Conservation (phyloP, 179 eudicot genomes). For the Carnegiea gigantea region DNA sequence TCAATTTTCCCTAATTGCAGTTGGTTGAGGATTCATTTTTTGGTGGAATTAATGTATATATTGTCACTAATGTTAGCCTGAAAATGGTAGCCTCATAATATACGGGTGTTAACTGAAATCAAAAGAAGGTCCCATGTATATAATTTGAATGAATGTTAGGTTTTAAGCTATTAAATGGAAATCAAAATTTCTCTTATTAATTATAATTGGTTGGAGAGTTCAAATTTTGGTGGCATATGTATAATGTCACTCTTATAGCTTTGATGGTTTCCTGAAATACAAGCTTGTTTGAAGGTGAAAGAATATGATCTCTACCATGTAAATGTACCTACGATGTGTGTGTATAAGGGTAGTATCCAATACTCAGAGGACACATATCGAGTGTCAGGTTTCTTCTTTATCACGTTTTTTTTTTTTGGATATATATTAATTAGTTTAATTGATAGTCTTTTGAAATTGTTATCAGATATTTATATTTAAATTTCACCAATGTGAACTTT, state of each 20-base stretch:
- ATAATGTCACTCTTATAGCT: not conserved
- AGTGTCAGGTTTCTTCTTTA: not conserved
- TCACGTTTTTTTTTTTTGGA: too few relatives aligned
- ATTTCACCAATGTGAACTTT: too few relatives aligned
- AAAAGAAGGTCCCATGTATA: not conserved
- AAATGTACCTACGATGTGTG: not conserved
- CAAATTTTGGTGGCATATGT: not conserved
- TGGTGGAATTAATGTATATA: not conserved
- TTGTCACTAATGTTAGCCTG: not conserved
- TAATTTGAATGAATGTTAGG: not conserved
- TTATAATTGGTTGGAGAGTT: not conserved
- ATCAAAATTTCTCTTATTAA: not conserved
- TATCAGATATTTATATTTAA: too few relatives aligned
- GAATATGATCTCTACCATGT: not conserved
- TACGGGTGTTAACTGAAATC: not conserved
- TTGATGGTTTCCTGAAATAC: not conserved
- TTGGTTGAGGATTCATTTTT: conserved; percentile 1
- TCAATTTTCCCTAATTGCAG: not conserved
- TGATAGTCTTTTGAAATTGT: too few relatives aligned
- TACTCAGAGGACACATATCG: not conserved
- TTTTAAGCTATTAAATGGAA: not conserved
- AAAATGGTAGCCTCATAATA: not conserved
- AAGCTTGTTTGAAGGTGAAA: not conserved
- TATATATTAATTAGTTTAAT: too few relatives aligned
- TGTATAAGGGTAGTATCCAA: not conserved